These are phyloP conservation scores for Arxiozyma heterogenica DNA, from an alignment of 1,139 yeast genomes.

Conservation along the genomic window DNA sequence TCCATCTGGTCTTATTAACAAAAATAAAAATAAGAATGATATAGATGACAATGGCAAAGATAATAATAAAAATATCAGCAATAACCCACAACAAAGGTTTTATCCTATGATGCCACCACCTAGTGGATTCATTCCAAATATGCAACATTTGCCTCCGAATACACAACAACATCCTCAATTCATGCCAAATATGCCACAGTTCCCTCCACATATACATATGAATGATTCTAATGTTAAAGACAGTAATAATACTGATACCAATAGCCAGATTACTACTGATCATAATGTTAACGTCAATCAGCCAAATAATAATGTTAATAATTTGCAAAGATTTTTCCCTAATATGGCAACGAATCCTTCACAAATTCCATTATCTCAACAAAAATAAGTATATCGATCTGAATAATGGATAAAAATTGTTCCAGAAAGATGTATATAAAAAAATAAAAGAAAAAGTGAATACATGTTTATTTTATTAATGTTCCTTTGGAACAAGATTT, in stretches of 20 bases:
- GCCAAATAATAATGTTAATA: not conserved
- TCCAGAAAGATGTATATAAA: not conserved
- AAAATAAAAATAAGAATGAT: not conserved
- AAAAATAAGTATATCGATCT: not conserved
- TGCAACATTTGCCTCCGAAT: conserved; percentile 10
- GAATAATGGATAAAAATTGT: not conserved
- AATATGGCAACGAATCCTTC: conserved; percentile 2
- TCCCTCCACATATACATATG: conserved; percentile 4
- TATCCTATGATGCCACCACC: conserved; percentile 16
- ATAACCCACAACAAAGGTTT: conserved; percentile 4
- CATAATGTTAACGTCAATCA: not conserved
- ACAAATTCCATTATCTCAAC: not conserved
- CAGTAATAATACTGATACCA: not conserved
- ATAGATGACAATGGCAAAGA: not conserved
- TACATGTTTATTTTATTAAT: not conserved
- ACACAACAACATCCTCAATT: conserved; percentile 10
- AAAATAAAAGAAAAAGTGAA: not conserved
- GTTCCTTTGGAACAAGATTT: not conserved
- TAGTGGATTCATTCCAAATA: conserved; percentile 18
- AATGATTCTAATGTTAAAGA: not conserved
- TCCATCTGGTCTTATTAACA: conserved; percentile 1
- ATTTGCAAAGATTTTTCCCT: conserved; percentile 7
- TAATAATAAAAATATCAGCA: not conserved
- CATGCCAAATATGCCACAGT: conserved; percentile 12
- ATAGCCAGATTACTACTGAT: not conserved